A percentile compares a stretch with the other conserved stretches of the same genome.
These are phyloP conservation scores for Phytopythium montanum DNA, from an alignment of 352 stramenopile genomes.

Conservation along the genomic window DNA sequence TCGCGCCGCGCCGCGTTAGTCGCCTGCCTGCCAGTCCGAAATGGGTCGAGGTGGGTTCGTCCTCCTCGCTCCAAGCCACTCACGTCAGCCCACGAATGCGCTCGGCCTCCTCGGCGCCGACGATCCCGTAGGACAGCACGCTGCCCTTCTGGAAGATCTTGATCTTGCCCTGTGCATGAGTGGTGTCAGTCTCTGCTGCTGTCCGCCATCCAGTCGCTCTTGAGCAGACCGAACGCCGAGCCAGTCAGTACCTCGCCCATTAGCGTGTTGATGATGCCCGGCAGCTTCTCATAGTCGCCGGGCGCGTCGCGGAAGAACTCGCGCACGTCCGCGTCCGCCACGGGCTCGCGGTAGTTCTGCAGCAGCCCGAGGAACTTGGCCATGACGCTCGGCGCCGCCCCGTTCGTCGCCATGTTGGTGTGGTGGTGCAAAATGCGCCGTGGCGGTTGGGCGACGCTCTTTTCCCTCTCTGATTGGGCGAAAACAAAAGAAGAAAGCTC, in stretches of 20 bases:
- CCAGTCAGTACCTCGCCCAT: constrained; percentile 54
- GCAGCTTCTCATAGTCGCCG: constrained; percentile 81
- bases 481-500: constrained; percentile 8
- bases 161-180: constrained; percentile 57
- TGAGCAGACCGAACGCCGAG: not conserved
- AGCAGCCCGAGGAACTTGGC: constrained; percentile 74
- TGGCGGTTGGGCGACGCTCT: not conserved
- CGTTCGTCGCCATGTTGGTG: constrained; percentile 22
- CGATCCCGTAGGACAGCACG: constrained; percentile 80
- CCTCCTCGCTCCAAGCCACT: constrained; percentile 12
- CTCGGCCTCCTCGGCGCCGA: constrained; percentile 81
- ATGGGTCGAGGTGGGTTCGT: not conserved
- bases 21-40: too few species aligned
- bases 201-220: not conserved
- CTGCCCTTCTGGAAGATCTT: constrained; percentile 89
- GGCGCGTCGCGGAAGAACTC: constrained; percentile 69
- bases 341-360: constrained; percentile 72
- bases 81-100: constrained; percentile 82
- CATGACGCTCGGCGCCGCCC: constrained; percentile 35
- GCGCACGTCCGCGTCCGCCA: constrained; percentile 79
- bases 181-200: not conserved
- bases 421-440: not conserved
- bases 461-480: constrained; percentile 3
- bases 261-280: constrained; percentile 78
- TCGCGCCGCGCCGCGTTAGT: constrained; percentile 25